phyloP scores from a whole-genome alignment of 2,329 filamentous ascomycete genomes.

The Periconia sp. region DNA sequence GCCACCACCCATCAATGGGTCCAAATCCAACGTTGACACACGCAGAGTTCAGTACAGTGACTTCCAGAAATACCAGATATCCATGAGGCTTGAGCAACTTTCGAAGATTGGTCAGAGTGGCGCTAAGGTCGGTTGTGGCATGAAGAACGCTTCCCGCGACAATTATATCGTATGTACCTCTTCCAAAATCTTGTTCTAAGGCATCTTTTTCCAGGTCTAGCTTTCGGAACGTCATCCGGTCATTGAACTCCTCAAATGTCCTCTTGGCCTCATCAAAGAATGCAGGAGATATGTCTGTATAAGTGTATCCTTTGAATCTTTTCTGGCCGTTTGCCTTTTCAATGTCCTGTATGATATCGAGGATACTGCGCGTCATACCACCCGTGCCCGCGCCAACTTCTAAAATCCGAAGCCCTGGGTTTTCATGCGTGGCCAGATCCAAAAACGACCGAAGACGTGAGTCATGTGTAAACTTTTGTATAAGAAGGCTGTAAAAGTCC shows the following conservation, averaged over 20 bases:
- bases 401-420: slow-evolving; percentile 8
- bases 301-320: slow-evolving; percentile 5
- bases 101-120: not conserved
- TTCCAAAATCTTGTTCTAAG: not conserved
- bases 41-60: not conserved
- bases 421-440: slow-evolving; percentile 1
- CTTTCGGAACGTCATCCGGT: not conserved
- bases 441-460: too few relatives aligned
- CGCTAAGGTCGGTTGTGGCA: not conserved
- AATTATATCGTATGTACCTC: not conserved
- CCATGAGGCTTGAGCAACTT: not conserved
- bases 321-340: not conserved
- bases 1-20: slow-evolving; percentile 17
- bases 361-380: not conserved
- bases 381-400: slow-evolving; percentile 15
- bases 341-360: not conserved
- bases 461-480: too few relatives aligned
- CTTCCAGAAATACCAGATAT: not conserved
- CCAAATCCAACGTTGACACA: slow-evolving; percentile 6
- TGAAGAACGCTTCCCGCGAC: not conserved
- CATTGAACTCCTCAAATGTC: not conserved
- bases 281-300: slow-evolving; percentile 13
- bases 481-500: not conserved
- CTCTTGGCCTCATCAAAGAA: slow-evolving; percentile 7
- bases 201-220: not conserved